Evolutionary conservation across 2,329 filamentous ascomycete species (phyloP).

Genomic region (Huntiella omanensis): DNA sequence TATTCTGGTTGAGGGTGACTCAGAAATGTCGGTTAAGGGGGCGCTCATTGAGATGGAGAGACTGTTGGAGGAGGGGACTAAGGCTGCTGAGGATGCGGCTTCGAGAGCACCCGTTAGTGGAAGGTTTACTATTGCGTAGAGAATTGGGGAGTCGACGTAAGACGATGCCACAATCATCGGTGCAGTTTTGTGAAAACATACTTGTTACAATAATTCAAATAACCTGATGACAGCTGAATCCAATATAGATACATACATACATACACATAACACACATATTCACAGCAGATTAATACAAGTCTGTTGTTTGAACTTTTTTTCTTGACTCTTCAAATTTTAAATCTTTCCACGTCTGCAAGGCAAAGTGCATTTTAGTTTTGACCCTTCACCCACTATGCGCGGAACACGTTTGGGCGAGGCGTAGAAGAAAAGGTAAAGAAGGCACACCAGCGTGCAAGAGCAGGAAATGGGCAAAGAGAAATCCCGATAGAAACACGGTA

Average conservation of each 20-base stretch:
- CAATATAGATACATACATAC: background rate
- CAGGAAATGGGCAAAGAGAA: too few relatives aligned
- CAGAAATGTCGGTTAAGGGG: conserved; percentile 74
- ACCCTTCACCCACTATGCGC: too few relatives aligned
- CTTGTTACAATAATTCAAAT: background rate
- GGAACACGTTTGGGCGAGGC: background rate
- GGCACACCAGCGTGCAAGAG: background rate
- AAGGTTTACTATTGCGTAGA: conserved; percentile 68
- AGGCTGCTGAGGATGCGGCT: conserved; percentile 76
- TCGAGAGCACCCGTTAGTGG: conserved; percentile 59
- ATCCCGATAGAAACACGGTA: background rate
- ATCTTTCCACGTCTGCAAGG: conserved; percentile 9
- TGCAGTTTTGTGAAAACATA: background rate
- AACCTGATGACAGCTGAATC: background rate
- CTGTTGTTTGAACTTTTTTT: conserved; percentile 11
- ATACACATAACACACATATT: background rate
- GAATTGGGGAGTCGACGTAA: background rate
- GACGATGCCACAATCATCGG: too few relatives aligned
- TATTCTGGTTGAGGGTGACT: conserved; percentile 93
- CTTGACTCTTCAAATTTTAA: conserved; percentile 9
- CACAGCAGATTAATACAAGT: background rate
- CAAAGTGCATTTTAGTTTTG: conserved; percentile 1
- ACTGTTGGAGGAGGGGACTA: conserved; percentile 72
- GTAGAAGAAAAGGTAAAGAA: background rate
- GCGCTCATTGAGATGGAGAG: conserved; percentile 82